phyloP scores from a whole-genome alignment of 306 rosid species.

The Trifolium dubium region DNA sequence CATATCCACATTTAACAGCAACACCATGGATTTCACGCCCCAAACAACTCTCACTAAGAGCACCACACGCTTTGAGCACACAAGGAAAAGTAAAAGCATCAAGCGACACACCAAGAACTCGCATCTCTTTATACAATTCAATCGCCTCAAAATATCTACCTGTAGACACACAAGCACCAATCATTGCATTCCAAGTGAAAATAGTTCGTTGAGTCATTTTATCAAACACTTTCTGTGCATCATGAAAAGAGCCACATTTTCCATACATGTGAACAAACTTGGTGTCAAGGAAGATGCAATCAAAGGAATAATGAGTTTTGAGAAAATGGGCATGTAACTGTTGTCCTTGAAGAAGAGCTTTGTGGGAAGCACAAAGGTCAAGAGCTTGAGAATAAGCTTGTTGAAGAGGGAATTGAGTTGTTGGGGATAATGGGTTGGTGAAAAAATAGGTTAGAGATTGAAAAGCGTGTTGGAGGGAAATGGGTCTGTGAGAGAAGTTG shows the following conservation, averaged over 20 bases:
- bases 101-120: constrained; percentile 47
- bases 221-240: constrained; percentile 65
- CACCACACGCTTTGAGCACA: constrained; percentile 62
- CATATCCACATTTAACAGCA: constrained; percentile 64
- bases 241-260: constrained; percentile 53
- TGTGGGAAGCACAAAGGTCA: constrained; percentile 59
- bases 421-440: constrained; percentile 5
- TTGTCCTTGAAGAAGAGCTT: constrained; percentile 57
- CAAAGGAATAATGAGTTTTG: constrained; percentile 43
- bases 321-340: constrained; percentile 69
- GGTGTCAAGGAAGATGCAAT: constrained; percentile 57
- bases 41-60: constrained; percentile 31
- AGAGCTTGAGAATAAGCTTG: constrained; percentile 61
- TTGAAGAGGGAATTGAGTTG: constrained; percentile 37
- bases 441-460: constrained; percentile 45
- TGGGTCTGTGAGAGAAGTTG: constrained; percentile 41
- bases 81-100: constrained; percentile 70
- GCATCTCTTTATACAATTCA: constrained; percentile 61
- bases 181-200: constrained; percentile 80
- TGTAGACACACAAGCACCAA: constrained; percentile 66
- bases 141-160: constrained; percentile 55
- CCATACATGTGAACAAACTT: constrained; percentile 70
- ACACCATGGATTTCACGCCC: constrained; percentile 74
- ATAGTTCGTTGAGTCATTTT: constrained; percentile 58
- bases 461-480: constrained; percentile 48